Conservation (phyloP, 257 asterid species). For the Fraxinus anomala region DNA sequence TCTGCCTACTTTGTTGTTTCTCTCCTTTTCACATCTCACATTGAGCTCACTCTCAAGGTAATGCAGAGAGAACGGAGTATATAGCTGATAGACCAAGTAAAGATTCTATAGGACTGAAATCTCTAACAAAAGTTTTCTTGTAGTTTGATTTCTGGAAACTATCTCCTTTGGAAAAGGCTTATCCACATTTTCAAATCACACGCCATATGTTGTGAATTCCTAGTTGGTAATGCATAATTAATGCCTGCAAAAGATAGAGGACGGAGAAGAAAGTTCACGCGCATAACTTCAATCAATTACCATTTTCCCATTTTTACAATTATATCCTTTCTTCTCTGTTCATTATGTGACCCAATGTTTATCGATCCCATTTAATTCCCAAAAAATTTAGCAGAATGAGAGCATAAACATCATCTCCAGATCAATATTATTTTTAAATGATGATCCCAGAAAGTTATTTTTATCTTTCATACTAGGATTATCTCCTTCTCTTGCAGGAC, state of each 20-base stretch:
- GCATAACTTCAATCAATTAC: neutral
- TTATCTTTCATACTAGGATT: neutral
- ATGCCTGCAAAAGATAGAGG: neutral
- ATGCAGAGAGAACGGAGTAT: neutral
- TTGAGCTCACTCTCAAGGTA: neutral
- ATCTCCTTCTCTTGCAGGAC: slow-evolving; percentile 28
- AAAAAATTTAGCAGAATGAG: neutral
- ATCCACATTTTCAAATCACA: neutral
- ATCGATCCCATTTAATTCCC: neutral
- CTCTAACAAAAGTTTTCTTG: neutral
- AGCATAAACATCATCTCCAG: neutral
- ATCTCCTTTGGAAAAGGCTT: neutral
- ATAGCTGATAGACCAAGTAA: neutral
- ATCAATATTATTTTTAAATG: neutral
- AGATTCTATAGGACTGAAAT: neutral
- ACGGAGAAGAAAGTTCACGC: neutral
- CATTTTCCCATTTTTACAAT: neutral
- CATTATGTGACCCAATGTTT: neutral
- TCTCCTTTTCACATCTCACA: neutral
- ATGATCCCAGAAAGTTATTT: neutral
- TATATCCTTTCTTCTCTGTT: neutral
- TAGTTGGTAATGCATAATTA: neutral
- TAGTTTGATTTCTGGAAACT: neutral
- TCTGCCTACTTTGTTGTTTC: neutral
- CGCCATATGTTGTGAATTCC: neutral